phyloP scores from a whole-genome alignment of 257 asterid species.

The Solanum sejunctum region DNA sequence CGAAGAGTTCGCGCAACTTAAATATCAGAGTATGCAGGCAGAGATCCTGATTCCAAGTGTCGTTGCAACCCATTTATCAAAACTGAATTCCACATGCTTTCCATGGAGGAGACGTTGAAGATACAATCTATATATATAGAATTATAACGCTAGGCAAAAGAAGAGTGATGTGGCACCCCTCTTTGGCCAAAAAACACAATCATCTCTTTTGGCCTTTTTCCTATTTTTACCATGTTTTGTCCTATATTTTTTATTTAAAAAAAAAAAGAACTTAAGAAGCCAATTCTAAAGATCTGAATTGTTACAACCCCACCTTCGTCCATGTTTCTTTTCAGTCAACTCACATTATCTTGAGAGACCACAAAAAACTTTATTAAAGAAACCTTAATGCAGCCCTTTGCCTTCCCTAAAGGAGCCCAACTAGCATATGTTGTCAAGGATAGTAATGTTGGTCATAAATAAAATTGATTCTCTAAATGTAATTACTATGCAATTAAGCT shows the following conservation, averaged over 20 bases:
- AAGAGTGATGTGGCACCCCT: not conserved
- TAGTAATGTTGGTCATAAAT: not conserved
- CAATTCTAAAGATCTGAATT: not conserved
- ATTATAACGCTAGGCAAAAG: not conserved
- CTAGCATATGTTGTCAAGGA: not conserved
- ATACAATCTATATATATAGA: not conserved
- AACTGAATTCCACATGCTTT: not conserved
- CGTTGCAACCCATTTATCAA: not conserved
- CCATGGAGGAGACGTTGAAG: not conserved
- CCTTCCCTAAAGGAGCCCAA: not conserved
- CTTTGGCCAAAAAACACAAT: not conserved
- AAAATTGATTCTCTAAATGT: not conserved
- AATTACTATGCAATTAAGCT: not conserved
- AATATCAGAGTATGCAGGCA: not conserved
- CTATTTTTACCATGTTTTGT: not conserved
- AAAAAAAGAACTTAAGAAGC: not conserved
- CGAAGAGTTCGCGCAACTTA: not conserved
- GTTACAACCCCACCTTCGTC: not conserved
- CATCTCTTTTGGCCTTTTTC: not conserved
- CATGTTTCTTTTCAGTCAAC: not conserved
- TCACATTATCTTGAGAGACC: not conserved
- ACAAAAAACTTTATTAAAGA: not conserved
- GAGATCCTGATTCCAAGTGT: not conserved
- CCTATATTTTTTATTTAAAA: not conserved
- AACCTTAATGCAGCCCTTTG: not conserved